These are phyloP conservation scores for Epichloe hybrida DNA, from an alignment of 2,329 filamentous ascomycete species.

Conservation along the genomic window DNA sequence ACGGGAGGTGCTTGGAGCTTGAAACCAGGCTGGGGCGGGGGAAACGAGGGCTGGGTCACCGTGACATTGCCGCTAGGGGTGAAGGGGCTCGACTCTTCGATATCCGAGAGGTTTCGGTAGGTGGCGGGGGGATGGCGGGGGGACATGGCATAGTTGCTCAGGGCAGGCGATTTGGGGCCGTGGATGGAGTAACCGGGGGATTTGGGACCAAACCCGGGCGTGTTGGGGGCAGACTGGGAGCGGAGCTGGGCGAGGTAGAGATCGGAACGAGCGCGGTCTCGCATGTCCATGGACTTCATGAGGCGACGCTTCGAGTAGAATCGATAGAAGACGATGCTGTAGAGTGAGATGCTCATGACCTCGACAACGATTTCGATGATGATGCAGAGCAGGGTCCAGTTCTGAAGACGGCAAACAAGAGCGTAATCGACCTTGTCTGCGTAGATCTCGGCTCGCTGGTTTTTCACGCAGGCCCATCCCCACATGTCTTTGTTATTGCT, in stretches of 20 bases:
- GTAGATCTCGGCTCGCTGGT: constrained; percentile 67
- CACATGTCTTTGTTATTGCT: constrained; percentile 74
- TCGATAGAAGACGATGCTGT: constrained; percentile 90
- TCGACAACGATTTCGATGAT: constrained; percentile 95
- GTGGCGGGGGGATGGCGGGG: constrained; percentile 46
- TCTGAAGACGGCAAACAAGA: constrained; percentile 81
- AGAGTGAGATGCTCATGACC: constrained; percentile 79
- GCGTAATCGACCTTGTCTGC: constrained; percentile 71
- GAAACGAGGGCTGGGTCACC: constrained; percentile 52
- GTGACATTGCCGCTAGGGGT: constrained; percentile 42
- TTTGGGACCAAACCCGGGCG: constrained; percentile 70
- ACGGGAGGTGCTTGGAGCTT: constrained; percentile 73
- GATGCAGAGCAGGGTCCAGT: constrained; percentile 92
- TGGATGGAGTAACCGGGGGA: constrained; percentile 21
- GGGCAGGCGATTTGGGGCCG: constrained; percentile 27
- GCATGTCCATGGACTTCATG: constrained; percentile 90
- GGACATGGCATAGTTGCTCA: constrained; percentile 37
- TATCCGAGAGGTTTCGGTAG: constrained; percentile 37
- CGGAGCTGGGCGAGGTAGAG: constrained; percentile 82
- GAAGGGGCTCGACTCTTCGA: constrained; percentile 32
- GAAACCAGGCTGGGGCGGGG: constrained; percentile 47
- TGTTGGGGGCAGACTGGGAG: constrained; percentile 85
- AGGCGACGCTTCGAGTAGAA: constrained; percentile 95
- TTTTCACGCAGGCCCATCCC: constrained; percentile 96
- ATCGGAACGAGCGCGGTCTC: constrained; percentile 86